phyloP scores from a whole-genome alignment of 805 yeast species.

The Candida tallmaniae region DNA sequence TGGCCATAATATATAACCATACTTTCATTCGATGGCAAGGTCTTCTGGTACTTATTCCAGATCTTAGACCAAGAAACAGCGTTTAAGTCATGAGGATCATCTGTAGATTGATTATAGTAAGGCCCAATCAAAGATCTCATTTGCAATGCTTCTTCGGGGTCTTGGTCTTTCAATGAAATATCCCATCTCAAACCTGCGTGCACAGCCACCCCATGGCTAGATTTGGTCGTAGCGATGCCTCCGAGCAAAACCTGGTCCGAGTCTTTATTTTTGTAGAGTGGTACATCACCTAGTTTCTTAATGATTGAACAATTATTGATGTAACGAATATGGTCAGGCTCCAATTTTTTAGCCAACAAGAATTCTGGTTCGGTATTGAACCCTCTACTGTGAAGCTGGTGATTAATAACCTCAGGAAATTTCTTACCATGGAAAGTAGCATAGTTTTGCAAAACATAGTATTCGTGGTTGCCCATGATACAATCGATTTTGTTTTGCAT shows the following conservation, averaged over 20 bases:
- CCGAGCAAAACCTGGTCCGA: constrained; percentile 21
- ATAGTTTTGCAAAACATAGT: constrained; percentile 62
- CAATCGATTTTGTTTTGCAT: constrained; percentile 58
- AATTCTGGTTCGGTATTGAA: constrained; percentile 35
- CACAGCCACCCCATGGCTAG: constrained; percentile 50
- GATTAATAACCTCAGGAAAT: constrained; percentile 22
- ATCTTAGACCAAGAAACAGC: constrained; percentile 54
- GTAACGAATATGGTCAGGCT: constrained; percentile 57
- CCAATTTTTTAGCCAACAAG: constrained; percentile 48
- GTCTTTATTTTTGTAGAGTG: constrained; percentile 31
- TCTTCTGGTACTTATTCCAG: constrained; percentile 45
- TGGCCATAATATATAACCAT: constrained; percentile 76
- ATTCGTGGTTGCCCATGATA: constrained; percentile 87
- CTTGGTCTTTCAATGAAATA: constrained; percentile 50
- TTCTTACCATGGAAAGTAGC: constrained; percentile 52
- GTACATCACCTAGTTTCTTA: constrained; percentile 56
- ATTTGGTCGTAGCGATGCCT: constrained; percentile 5
- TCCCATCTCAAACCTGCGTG: constrained; percentile 84
- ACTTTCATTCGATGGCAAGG: constrained; percentile 21
- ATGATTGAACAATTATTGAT: constrained; percentile 63
- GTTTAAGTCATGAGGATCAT: constrained; percentile 31
- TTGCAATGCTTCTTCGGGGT: constrained; percentile 59
- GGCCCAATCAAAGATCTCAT: constrained; percentile 70
- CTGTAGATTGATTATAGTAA: constrained; percentile 53
- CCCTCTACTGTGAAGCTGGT: constrained; percentile 10